Base-by-base conservation (phyloP, 192 early-diverging fungal species). In the Coemansia sp. region DNA sequence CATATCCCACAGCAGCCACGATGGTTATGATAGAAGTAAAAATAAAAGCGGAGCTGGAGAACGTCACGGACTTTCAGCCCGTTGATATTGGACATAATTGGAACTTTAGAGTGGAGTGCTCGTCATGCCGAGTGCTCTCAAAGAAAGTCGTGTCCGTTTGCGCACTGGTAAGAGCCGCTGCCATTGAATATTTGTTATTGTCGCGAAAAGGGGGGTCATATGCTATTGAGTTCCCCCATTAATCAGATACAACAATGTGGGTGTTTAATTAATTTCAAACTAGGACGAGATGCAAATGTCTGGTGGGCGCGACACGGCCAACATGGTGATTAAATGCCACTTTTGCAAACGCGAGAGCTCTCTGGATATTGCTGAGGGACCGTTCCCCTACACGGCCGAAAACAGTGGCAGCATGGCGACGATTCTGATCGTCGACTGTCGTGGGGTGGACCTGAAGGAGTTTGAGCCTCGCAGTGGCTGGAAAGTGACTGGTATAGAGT, bases 281-380 rank as follows among this genome's bases (percentile, higher is more conserved):
- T 80, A 89, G 86, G 90, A 92, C 18, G 72, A 78, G 24, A 84
- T 74, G 20, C 85, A 91, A 34, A 87, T 92, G 64, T 77, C 88
- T 34, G 91, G 92, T 55, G 90, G 89, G 64, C 85, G 92, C 69
- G 94, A 94, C 34, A 85, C 86, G 15, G 94, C 95, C 40, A 96
- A 96, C 75, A 74, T 97, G 44, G 90, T 93, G 38, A 95, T 98
- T 92, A 76, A 79, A 44, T 98, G 95, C 89, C 94, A 96, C 85
- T 94, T 93, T 70, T 96, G 93, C 82, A 92, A 90, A 70, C 89
- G 90, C 50, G 91, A 92, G 71, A 80, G 84, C 57, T 90, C 88
- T 33, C 87, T 87, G 29, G 85, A 86, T 85, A 87, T 74, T 34
- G 62, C 66, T 12, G 52, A 62, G 10, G 53, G 40, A 0, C 72